Conservation (phyloP, 441 rosid species). For the Monsonia emarginata region DNA sequence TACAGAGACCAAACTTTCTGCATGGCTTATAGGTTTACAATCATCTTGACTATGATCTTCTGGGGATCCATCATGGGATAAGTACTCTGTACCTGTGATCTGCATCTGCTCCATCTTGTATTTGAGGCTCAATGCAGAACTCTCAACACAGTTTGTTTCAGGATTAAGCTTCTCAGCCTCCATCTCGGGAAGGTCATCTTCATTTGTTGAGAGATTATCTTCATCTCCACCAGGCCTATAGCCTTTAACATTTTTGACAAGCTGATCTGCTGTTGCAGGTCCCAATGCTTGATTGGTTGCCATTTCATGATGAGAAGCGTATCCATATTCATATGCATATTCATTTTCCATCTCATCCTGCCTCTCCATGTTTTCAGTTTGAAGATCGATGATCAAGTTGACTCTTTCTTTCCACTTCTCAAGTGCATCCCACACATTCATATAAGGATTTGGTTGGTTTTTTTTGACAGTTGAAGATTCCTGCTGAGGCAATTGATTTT, state of each 20-base stretch:
- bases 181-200: slow-evolving; percentile 40
- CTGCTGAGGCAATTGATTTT: slow-evolving; percentile 32
- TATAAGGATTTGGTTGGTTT: slow-evolving; percentile 60
- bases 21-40: slow-evolving; percentile 25
- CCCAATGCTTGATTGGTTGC: slow-evolving; percentile 83
- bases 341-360: slow-evolving; percentile 55
- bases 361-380: slow-evolving; percentile 35
- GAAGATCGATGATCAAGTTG: slow-evolving; percentile 57
- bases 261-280: slow-evolving; percentile 80
- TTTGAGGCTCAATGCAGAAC: slow-evolving; percentile 24
- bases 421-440: slow-evolving; percentile 76
- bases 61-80: slow-evolving; percentile 27
- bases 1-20: slow-evolving; percentile 48
- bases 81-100: slow-evolving; percentile 31
- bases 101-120: slow-evolving; percentile 32
- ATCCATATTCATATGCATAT: slow-evolving; percentile 70
- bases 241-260: slow-evolving; percentile 38
- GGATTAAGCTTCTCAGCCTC: slow-evolving; percentile 45
- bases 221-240: slow-evolving; percentile 43
- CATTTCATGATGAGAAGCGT: slow-evolving; percentile 51
- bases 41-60: slow-evolving; percentile 24
- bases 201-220: slow-evolving; percentile 31
- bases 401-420: slow-evolving; percentile 93
- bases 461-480: slow-evolving; percentile 41
- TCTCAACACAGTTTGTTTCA: slow-evolving; percentile 32